A percentile compares a stretch with the other conserved stretches of the same genome.
These are phyloP conservation scores for Rhizophlyctis rosea DNA, from an alignment of 192 early-diverging fungal genomes.

Conservation along the genomic window DNA sequence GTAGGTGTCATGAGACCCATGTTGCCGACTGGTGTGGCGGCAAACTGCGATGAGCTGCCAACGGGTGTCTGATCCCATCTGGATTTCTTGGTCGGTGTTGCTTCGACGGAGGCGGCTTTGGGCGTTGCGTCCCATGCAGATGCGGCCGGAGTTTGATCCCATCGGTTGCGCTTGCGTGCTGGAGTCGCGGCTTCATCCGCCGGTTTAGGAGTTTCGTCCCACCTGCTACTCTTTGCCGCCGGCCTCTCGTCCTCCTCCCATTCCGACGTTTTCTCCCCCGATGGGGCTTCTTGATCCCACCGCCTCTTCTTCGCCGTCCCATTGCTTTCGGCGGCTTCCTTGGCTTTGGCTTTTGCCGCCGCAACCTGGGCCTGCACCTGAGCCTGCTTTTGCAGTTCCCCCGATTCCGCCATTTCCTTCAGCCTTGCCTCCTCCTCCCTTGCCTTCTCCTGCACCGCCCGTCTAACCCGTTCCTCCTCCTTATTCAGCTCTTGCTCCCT, in stretches of 20 bases:
- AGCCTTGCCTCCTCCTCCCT: conserved; percentile 65
- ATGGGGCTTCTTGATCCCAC: conserved; percentile 66
- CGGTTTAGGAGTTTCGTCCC: conserved; percentile 81
- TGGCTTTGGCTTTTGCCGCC: conserved; percentile 35
- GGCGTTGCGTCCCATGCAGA: conserved; percentile 72
- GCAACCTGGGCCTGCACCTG: conserved; percentile 31
- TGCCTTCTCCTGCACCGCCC: conserved; percentile 69
- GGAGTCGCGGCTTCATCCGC: conserved; percentile 33
- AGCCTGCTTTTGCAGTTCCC: conserved; percentile 68
- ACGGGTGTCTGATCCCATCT: conserved; percentile 97
- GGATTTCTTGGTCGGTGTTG: conserved; percentile 71
- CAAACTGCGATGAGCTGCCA: conserved; percentile 54
- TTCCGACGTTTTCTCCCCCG: conserved; percentile 40
- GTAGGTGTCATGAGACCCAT: conserved; percentile 76
- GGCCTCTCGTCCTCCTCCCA: conserved; percentile 56
- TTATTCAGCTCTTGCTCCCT: conserved; percentile 79
- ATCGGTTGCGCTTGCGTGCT: conserved; percentile 62
- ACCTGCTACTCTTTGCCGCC: conserved; percentile 31
- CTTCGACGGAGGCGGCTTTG: conserved; percentile 40
- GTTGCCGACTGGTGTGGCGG: conserved; percentile 76
- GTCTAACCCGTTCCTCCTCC: conserved; percentile 69
- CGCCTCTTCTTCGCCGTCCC: conserved; percentile 62
- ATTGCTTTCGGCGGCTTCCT: conserved; percentile 35
- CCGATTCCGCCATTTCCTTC: conserved; percentile 72
- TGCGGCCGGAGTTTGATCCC: conserved; percentile 73